Conservation (phyloP, 257 asterid species). For the Salvia hispanica region DNA sequence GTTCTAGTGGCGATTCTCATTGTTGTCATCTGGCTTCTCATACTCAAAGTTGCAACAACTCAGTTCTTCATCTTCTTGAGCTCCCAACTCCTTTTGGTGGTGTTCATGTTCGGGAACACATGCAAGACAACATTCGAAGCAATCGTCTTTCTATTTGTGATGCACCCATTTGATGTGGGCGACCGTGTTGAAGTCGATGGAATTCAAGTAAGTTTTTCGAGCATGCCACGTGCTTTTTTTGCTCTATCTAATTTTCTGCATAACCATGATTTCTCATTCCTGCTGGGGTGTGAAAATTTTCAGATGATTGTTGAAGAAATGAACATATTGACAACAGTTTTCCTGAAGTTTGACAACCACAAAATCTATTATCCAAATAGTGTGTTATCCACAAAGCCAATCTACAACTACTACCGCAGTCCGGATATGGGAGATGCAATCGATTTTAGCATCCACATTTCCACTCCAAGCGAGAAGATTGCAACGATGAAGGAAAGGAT, state of each 20-base stretch:
- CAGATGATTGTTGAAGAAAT: conserved; percentile 98
- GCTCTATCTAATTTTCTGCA: neutral
- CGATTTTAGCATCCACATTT: conserved; percentile 70
- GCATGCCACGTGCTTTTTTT: neutral
- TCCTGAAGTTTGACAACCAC: conserved; percentile 72
- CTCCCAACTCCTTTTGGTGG: conserved; percentile 84
- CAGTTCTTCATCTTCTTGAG: conserved; percentile 77
- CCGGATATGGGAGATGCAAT: conserved; percentile 92
- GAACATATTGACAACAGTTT: conserved; percentile 80
- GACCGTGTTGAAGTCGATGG: conserved; percentile 91
- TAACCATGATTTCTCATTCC: neutral
- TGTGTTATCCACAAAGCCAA: conserved; percentile 70
- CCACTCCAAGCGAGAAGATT: conserved; percentile 78
- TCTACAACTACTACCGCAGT: conserved; percentile 81
- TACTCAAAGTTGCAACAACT: conserved; percentile 78
- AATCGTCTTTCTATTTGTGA: conserved; percentile 83
- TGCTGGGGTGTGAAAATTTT: neutral
- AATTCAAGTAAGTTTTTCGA: conserved; percentile 61
- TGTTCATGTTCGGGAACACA: conserved; percentile 90
- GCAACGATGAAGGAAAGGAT: conserved; percentile 70
- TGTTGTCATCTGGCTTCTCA: conserved; percentile 68
- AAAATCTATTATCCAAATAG: conserved; percentile 82
- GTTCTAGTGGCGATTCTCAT: conserved; percentile 57
- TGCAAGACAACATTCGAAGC: conserved; percentile 95
- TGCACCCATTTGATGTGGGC: conserved; percentile 97